These are phyloP conservation scores for Arabis hirsuta DNA, from an alignment of 345 rosid genomes.

Conservation along the genomic window DNA sequence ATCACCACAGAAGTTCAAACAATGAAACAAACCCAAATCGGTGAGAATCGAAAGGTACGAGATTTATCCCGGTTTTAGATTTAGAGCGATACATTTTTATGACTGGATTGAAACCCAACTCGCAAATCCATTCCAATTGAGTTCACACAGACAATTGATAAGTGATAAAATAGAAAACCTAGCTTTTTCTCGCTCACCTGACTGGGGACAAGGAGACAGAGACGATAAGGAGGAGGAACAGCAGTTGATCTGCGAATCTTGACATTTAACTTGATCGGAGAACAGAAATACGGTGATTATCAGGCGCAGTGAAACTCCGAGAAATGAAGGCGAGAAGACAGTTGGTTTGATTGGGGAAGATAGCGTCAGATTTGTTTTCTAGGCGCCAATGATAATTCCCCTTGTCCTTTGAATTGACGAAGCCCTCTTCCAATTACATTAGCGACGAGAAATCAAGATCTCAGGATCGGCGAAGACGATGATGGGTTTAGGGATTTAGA, in stretches of 20 bases:
- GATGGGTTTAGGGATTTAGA: no score
- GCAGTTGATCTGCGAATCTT: background rate
- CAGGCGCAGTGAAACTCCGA: no score
- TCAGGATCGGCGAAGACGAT: no score
- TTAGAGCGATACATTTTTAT: background rate
- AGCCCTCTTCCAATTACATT: no score
- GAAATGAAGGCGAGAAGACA: background rate
- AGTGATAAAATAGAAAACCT: background rate
- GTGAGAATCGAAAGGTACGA: no score
- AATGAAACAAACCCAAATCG: background rate
- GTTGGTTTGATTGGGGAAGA: background rate
- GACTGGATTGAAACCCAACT: slow-evolving; percentile 16
- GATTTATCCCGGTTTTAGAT: no score
- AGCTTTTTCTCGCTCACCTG: slow-evolving; percentile 29
- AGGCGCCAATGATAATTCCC: no score
- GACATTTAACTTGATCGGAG: slow-evolving; percentile 32
- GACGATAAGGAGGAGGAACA: slow-evolving; percentile 21
- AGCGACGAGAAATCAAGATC: no score
- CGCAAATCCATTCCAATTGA: slow-evolving; percentile 12
- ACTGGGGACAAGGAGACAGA: slow-evolving; percentile 22
- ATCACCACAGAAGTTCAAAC: background rate
- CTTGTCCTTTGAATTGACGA: no score
- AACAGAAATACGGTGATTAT: background rate
- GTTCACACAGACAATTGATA: background rate
- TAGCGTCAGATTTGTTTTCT: background rate